These are phyloP conservation scores for Penicillium argentinense DNA, from an alignment of 495 filamentous ascomycete genomes.

Conservation along the genomic window DNA sequence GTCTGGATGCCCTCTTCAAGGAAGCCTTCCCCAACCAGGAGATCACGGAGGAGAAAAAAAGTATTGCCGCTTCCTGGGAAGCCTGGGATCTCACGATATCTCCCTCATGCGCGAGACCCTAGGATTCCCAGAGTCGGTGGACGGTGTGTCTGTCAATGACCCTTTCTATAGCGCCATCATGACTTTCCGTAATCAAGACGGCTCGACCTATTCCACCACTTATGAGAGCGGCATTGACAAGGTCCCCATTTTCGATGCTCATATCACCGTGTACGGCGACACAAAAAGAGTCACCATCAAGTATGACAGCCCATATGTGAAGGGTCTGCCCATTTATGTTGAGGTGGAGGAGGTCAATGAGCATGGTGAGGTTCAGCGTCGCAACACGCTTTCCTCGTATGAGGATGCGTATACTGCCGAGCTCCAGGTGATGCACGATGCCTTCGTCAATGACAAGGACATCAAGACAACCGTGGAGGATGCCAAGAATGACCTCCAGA, in stretches of 20 bases:
- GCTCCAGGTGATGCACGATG: slow-evolving; percentile 41
- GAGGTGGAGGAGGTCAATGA: slow-evolving; percentile 41
- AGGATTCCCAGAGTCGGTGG: slow-evolving; percentile 32
- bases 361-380: slow-evolving; percentile 27
- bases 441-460: slow-evolving; percentile 34
- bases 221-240: slow-evolving; percentile 11
- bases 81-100: slow-evolving; percentile 50
- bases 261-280: slow-evolving; percentile 43
- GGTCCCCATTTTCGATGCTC: slow-evolving; percentile 43
- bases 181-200: slow-evolving; percentile 20
- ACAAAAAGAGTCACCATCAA: slow-evolving; percentile 32
- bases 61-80: slow-evolving; percentile 39
- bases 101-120: slow-evolving; percentile 50
- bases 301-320: slow-evolving; percentile 53
- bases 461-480: slow-evolving; percentile 47
- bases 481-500: slow-evolving; percentile 43
- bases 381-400: slow-evolving; percentile 36
- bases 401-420: slow-evolving; percentile 54
- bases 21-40: slow-evolving; percentile 24
- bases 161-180: slow-evolving; percentile 40
- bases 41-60: slow-evolving; percentile 25
- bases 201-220: slow-evolving; percentile 15
- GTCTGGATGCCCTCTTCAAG: slow-evolving; percentile 20
- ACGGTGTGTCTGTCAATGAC: slow-evolving; percentile 31
- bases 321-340: slow-evolving; percentile 48